Conservation (phyloP, 768 basidiomycete species). For the Dendrothele bispora region DNA sequence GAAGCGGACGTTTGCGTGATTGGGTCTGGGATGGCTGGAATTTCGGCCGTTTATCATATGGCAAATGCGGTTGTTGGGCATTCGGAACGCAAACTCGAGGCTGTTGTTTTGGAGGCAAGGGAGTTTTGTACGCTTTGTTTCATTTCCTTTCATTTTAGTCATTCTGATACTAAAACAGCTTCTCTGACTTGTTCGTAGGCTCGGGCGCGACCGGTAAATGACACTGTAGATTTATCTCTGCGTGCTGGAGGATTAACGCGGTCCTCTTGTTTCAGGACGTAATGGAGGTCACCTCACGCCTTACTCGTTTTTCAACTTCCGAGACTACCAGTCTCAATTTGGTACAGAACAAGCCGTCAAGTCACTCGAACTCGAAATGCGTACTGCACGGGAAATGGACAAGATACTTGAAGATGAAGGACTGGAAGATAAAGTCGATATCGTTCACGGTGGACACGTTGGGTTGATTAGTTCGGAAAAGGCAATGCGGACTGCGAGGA, state of each 20-base stretch:
- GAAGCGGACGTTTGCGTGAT: slow-evolving; percentile 77
- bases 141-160: background rate
- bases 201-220: slow-evolving; percentile 72
- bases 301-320: slow-evolving; percentile 46
- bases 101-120: slow-evolving; percentile 79
- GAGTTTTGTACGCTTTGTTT: slow-evolving; percentile 68
- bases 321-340: slow-evolving; percentile 30
- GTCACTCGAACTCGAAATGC: slow-evolving; percentile 53
- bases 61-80: slow-evolving; percentile 30
- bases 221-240: background rate
- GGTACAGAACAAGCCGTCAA: slow-evolving; percentile 57
- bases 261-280: slow-evolving; percentile 44
- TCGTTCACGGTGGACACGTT: slow-evolving; percentile 57
- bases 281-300: slow-evolving; percentile 80
- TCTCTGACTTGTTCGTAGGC: slow-evolving; percentile 35
- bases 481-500: slow-evolving; percentile 35
- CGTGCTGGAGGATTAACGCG: background rate
- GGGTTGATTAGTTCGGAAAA: slow-evolving; percentile 45
- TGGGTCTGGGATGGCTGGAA: slow-evolving; percentile 78
- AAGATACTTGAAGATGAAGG: slow-evolving; percentile 44
- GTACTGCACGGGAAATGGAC: slow-evolving; percentile 51
- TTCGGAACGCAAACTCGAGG: slow-evolving; percentile 33
- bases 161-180: background rate
- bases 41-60: slow-evolving; percentile 74
- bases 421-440: slow-evolving; percentile 54